Percentiles rank a stretch among this genome's conserved stretches.
Evolutionary conservation across 768 basidiomycete species (phyloP).

Genomic region (Psilocybe azurescens): DNA sequence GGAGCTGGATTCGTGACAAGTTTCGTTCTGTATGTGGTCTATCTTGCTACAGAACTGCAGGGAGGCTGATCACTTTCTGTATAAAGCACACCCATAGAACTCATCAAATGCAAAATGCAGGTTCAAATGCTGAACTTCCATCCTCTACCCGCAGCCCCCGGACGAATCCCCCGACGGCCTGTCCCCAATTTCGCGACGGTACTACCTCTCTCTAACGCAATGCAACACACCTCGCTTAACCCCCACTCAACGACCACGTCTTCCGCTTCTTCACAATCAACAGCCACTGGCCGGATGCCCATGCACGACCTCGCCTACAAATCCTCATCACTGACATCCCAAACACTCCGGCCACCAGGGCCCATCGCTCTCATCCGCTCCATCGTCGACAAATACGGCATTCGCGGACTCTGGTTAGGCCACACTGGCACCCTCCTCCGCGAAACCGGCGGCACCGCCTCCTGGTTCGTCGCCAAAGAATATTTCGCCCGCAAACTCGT

Average conservation of each 20-base stretch:
- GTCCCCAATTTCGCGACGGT: constrained; percentile 16
- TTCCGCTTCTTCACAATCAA: constrained; percentile 6
- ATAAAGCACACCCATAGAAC: constrained; percentile 86
- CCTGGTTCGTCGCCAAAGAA: constrained; percentile 94
- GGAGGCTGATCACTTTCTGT: background rate
- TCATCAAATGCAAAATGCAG: constrained; percentile 98
- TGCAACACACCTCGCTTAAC: background rate
- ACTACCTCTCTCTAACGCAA: background rate
- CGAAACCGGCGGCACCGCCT: constrained; percentile 88
- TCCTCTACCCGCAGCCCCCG: constrained; percentile 20
- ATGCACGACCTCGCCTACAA: constrained; percentile 22
- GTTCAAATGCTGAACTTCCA: constrained; percentile 79
- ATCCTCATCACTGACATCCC: constrained; percentile 22
- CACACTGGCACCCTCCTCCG: constrained; percentile 93
- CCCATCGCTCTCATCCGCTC: constrained; percentile 70
- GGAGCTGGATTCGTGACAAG: constrained; percentile 89
- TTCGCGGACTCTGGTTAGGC: constrained; percentile 94
- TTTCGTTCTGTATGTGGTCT: constrained; percentile 75
- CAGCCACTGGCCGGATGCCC: constrained; percentile 3
- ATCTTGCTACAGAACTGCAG: no score
- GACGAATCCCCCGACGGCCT: constrained; percentile 31
- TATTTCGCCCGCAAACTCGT: constrained; percentile 68
- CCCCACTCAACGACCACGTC: background rate
- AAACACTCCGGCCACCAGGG: constrained; percentile 59
- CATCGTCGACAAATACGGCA: constrained; percentile 68